Evolutionary conservation across 75 land plant species (phyloP).

Genomic region (Pinus albicaulis): DNA sequence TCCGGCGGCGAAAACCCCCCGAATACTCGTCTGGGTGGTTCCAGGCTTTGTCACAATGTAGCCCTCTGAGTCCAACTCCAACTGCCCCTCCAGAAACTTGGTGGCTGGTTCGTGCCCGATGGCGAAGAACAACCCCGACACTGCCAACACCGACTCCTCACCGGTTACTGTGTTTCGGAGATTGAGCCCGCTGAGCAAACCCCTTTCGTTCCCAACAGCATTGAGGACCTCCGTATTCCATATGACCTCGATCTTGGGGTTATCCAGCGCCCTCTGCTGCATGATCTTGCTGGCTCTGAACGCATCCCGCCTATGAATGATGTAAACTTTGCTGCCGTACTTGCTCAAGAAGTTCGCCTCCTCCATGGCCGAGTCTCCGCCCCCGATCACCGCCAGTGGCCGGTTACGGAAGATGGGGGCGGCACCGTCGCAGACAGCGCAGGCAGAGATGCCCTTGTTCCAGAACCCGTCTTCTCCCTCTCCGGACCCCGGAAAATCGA

Average conservation of each 20-base stretch:
- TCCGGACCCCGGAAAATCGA: conserved; percentile 69
- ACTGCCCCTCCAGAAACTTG: conserved; percentile 80
- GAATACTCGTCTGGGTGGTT: too few species aligned
- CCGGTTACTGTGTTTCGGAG: conserved; percentile 66
- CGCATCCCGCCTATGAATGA: conserved; percentile 71
- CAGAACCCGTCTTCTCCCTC: conserved; percentile 53
- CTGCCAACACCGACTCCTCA: conserved; percentile 49
- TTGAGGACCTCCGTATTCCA: conserved; percentile 80
- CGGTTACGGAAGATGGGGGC: conserved; percentile 86
- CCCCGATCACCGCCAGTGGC: conserved; percentile 91
- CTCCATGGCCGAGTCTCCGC: conserved; percentile 99
- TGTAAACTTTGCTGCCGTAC: conserved; percentile 81
- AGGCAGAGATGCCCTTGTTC: conserved; percentile 87
- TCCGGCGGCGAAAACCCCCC: conserved; percentile 88
- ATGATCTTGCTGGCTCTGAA: conserved; percentile 90
- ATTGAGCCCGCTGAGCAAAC: conserved; percentile 60
- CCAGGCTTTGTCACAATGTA: conserved; percentile 71
- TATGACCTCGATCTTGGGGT: conserved; percentile 83
- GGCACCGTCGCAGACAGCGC: conserved; percentile 97
- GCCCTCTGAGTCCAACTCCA: conserved; percentile 76
- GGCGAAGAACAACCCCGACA: conserved; percentile 90
- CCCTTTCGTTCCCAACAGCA: conserved; percentile 52
- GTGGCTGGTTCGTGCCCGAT: conserved; percentile 98
- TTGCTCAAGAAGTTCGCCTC: conserved; percentile 92
- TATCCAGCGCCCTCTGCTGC: conserved; percentile 70